Evolutionary conservation across 202 grass and related monocot species (phyloP), one percentile per base, ranked within the genome.

Genomic region (Zizania palustris): DNA sequence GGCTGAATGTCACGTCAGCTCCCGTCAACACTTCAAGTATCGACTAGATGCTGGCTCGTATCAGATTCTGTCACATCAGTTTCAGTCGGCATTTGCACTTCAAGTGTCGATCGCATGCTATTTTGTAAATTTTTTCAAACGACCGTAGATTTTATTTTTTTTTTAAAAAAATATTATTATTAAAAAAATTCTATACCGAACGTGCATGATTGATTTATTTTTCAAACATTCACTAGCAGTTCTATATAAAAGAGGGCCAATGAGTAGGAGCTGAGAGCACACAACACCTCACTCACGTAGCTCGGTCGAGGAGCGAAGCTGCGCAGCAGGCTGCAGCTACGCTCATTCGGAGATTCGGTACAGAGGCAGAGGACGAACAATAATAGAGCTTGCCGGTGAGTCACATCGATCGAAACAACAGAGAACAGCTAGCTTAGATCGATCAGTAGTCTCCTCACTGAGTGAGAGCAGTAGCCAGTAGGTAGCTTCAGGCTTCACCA

Each of bases 201-300:
- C 18, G 10, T 63, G 33, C 74, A 69, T 69, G 5, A 57, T 79
- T 45, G 69, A 9, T 14, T 50, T 14, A 1, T 3, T 58, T n/a
- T 45, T 4, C 36, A 18, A 5, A 36, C 34, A 73, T 9, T 20
- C 69, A 35, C 40, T 6, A 60, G 74, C 37, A 69, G 63, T 28
- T 57, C 19, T 57, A 45, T 72, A 88, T 88, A 88, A 75, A 79
- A 80, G 69, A 80, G 56, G 63, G 42, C 45, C 15, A 61, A 44
- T 63, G 46, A 56, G 34, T 44, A 57, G 63, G 28, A 28, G 28
- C 28, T 35, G 8, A 20, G 33, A 1, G 49, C 69, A 14, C 69
- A 9, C 40, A 83, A 57, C 58, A 54, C 37, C 49, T 51, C 28
- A 42, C 22, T 60, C 76, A 45, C 18, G 45, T 16, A 63, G 77